phyloP scores from a whole-genome alignment of 352 stramenopile species.

The Phytophthora syringae region DNA sequence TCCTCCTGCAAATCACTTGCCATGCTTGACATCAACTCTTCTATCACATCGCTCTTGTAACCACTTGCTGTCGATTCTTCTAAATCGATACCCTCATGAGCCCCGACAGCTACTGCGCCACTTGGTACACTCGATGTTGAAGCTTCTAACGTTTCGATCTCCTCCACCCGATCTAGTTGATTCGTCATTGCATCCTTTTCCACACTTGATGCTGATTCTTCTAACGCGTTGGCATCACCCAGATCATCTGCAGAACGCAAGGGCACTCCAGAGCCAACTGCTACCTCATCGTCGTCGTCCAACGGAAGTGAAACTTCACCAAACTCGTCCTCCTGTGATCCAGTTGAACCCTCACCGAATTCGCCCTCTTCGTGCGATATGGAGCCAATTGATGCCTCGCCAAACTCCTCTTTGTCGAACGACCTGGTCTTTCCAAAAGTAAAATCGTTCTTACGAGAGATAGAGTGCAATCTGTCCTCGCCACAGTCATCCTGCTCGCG shows the following conservation, averaged over 20 bases:
- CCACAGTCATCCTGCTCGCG: neutral
- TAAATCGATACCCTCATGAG: no score
- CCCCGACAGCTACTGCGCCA: no score
- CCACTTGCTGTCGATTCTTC: no score
- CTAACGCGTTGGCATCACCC: no score
- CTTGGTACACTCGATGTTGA: no score
- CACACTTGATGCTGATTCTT: constrained; percentile 2
- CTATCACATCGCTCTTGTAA: no score
- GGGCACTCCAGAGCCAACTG: neutral
- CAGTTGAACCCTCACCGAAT: neutral
- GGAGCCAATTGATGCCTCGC: neutral
- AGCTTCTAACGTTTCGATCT: no score
- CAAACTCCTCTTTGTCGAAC: constrained; percentile 6
- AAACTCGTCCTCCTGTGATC: constrained; percentile 10
- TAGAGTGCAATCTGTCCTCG: neutral
- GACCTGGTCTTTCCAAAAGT: neutral
- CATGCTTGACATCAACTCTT: constrained; percentile 3
- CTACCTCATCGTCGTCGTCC: constrained; percentile 9
- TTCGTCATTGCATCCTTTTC: neutral
- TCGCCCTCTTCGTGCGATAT: neutral
- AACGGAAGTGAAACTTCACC: constrained; percentile 28
- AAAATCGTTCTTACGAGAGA: neutral
- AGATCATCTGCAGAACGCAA: constrained; percentile 3
- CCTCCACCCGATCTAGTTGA: no score
- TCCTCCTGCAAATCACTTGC: neutral